A percentile compares a stretch with the other conserved stretches of the same genome.
These are phyloP conservation scores for Naganishia vaughanmartiniae DNA, from an alignment of 768 basidiomycete genomes.

Conservation along the genomic window DNA sequence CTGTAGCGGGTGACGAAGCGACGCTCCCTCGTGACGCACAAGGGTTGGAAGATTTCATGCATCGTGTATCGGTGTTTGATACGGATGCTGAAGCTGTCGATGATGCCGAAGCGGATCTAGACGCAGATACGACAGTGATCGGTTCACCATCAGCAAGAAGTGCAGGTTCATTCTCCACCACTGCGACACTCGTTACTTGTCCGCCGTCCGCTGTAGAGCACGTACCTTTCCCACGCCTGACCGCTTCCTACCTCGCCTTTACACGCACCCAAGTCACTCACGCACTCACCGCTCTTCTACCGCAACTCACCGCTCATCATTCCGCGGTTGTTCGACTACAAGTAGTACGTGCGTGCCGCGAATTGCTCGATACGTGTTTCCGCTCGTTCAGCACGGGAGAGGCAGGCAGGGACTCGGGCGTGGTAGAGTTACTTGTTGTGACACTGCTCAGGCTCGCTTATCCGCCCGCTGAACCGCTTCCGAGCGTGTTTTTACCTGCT, in stretches of 20 bases:
- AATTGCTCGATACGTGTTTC: slow-evolving; percentile 31
- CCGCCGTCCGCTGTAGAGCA: slow-evolving; percentile 28
- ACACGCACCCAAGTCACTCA: slow-evolving; percentile 80
- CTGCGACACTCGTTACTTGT: background rate
- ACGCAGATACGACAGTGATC: background rate
- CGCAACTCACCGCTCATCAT: slow-evolving; percentile 54
- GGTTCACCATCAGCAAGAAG: background rate
- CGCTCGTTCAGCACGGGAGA: slow-evolving; percentile 53
- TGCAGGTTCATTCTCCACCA: slow-evolving; percentile 2
- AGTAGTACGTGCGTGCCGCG: slow-evolving; percentile 28
- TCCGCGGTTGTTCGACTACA: slow-evolving; percentile 38
- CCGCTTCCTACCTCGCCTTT: slow-evolving; percentile 73
- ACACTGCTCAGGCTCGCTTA: background rate
- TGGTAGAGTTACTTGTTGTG: background rate
- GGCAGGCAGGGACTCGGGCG: background rate
- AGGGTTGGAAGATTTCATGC: background rate
- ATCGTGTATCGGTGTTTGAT: background rate
- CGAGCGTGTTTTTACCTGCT: background rate
- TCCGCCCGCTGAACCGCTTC: background rate
- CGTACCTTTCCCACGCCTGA: slow-evolving; percentile 56
- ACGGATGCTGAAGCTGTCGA: too few species aligned
- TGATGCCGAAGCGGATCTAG: background rate
- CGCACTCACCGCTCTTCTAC: slow-evolving; percentile 71
- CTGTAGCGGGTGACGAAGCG: background rate
- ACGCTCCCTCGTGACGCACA: background rate